phyloP scores from a whole-genome alignment of 2,329 filamentous ascomycete species.

The Exophiala spinifera region DNA sequence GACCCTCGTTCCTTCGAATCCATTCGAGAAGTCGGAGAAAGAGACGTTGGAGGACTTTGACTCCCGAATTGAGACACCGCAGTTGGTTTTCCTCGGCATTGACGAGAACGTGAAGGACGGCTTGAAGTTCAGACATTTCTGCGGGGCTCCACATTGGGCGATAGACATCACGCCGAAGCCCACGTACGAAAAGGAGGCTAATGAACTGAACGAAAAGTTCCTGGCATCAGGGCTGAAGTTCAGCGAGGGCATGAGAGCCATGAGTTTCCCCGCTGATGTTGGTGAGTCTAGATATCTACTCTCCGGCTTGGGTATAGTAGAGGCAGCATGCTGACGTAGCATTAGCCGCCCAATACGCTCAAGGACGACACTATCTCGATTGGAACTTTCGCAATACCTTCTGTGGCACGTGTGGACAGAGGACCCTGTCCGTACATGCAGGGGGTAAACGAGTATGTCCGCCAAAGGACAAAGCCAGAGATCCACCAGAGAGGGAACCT shows the following conservation, averaged over 20 bases:
- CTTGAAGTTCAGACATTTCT: conserved; percentile 58
- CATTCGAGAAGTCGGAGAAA: conserved; percentile 69
- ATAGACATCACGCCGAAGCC: conserved; percentile 78
- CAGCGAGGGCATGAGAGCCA: conserved; percentile 61
- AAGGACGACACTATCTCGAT: conserved; percentile 82
- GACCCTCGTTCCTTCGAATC: conserved; percentile 66
- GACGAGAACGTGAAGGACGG: conserved; percentile 59
- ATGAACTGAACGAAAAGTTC: conserved; percentile 57
- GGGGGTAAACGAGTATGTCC: conserved; percentile 46
- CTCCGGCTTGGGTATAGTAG: no score
- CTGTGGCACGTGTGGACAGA: conserved; percentile 83
- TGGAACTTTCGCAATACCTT: conserved; percentile 94
- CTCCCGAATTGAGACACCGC: conserved; percentile 63
- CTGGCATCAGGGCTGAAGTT: conserved; percentile 64
- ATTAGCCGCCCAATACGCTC: conserved; percentile 82
- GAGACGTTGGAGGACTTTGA: conserved; percentile 71
- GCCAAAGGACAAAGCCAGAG: conserved; percentile 41
- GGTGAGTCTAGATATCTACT: conserved; percentile 45
- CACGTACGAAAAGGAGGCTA: conserved; percentile 59
- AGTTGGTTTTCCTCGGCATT: conserved; percentile 80
- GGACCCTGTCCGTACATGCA: conserved; percentile 59
- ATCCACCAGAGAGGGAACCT: conserved; percentile 56
- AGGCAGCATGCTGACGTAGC: not conserved
- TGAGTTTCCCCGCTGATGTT: conserved; percentile 59
- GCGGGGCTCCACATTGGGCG: conserved; percentile 81